phyloP scores from a whole-genome alignment of 768 basidiomycete species.

The Coprinellus micaceus region DNA sequence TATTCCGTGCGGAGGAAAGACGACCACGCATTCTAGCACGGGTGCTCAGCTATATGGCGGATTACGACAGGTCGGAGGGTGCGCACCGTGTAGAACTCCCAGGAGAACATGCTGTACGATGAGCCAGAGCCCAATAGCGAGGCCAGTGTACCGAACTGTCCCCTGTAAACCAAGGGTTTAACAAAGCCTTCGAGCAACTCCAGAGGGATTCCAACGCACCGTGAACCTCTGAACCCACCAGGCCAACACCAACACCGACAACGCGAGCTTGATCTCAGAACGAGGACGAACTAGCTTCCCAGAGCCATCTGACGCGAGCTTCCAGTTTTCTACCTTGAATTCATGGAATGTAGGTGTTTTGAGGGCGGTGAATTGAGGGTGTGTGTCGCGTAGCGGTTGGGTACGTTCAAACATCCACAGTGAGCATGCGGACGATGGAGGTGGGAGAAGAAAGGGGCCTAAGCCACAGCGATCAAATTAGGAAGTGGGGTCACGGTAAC shows the following conservation, averaged over 20 bases:
- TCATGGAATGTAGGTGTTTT: constrained; percentile 48
- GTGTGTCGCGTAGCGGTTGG: constrained; percentile 28
- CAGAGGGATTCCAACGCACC: neutral
- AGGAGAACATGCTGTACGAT: neutral
- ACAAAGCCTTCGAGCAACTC: too few species aligned
- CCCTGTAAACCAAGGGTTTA: neutral
- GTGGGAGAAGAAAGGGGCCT: neutral
- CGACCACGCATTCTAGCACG: constrained; percentile 60
- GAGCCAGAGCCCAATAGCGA: neutral
- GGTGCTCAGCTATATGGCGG: neutral
- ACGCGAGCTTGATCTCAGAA: neutral
- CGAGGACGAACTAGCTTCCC: constrained; percentile 26
- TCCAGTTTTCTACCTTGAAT: constrained; percentile 58
- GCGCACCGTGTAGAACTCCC: neutral
- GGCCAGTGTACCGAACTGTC: neutral
- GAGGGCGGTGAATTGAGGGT: constrained; percentile 52
- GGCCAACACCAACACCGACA: neutral
- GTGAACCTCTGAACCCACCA: neutral
- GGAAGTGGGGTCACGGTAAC: too few species aligned
- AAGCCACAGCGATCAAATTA: neutral
- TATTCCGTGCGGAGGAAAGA: constrained; percentile 64
- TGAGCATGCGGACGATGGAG: too few species aligned
- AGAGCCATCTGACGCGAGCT: constrained; percentile 9
- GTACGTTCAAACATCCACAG: constrained; percentile 21
- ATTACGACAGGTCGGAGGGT: constrained; percentile 16